These are phyloP conservation scores for Sordariomycetes sp. DNA, from an alignment of 2,329 filamentous ascomycete species.

Conservation along the genomic window DNA sequence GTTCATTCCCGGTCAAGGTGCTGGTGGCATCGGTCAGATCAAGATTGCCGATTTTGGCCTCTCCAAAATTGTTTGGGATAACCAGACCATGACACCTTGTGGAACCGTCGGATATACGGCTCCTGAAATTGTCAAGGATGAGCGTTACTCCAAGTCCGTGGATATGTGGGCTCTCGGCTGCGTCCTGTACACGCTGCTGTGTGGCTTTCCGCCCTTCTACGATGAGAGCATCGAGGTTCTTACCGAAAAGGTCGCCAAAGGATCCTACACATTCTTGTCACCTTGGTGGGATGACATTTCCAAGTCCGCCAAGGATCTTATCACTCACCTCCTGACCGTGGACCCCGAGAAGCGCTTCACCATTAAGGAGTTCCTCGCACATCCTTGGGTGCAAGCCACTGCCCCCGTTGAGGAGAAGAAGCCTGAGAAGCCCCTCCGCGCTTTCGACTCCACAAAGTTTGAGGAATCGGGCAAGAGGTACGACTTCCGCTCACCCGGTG, in stretches of 20 bases:
- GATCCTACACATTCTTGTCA: slow-evolving; percentile 94
- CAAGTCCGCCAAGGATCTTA: slow-evolving; percentile 85
- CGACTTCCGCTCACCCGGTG: slow-evolving; percentile 93
- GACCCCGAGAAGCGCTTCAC: slow-evolving; percentile 93
- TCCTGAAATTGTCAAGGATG: slow-evolving; percentile 97
- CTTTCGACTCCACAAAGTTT: slow-evolving; percentile 47
- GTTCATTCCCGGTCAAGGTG: slow-evolving; percentile 70
- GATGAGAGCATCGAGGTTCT: slow-evolving; percentile 96
- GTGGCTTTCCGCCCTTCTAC: slow-evolving; percentile 96
- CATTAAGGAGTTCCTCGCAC: slow-evolving; percentile 85
- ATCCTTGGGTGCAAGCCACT: slow-evolving; percentile 80
- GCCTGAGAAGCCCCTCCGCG: slow-evolving; percentile 31
- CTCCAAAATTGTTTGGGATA: slow-evolving; percentile 98
- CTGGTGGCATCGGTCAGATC: slow-evolving; percentile 86
- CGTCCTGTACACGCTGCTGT: slow-evolving; percentile 92
- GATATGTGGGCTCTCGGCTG: slow-evolving; percentile 99
- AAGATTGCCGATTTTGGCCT: slow-evolving; percentile 98
- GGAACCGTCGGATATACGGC: slow-evolving; percentile 97
- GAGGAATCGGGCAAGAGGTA: slow-evolving; percentile 57
- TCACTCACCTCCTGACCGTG: slow-evolving; percentile 86
- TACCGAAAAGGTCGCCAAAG: slow-evolving; percentile 93
- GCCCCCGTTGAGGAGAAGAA: slow-evolving; percentile 51
- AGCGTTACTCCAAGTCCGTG: slow-evolving; percentile 95
- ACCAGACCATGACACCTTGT: slow-evolving; percentile 97
- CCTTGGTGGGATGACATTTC: slow-evolving; percentile 99